Base-by-base conservation (phyloP, 108 stramenopile genomes). In the Stephanodiscus minutulus region DNA sequence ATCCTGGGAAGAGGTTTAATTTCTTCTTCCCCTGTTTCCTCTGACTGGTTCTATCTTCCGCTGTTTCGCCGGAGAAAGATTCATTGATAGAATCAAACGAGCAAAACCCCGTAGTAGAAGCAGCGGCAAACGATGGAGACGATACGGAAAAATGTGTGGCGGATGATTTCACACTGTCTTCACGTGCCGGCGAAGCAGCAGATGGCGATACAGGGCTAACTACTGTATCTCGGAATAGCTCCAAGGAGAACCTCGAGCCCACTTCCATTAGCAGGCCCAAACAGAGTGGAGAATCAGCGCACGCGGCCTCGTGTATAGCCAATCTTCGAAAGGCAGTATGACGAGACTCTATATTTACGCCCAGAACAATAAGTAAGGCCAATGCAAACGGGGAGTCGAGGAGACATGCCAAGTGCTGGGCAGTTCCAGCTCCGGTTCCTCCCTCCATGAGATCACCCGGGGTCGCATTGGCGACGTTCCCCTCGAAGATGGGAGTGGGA, bases 311-410 rank as follows among this genome's bases (percentile, higher is more conserved):
- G 56, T 95, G 93, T 54, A 92, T 72, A 50, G 89, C 84, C 54
- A 89, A 66, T 17, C 93, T 71, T 22, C 93, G 88, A 82, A 95
- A 95, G 21, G 91, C 91, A 0, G 91, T 91, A 66, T 95, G 93
- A 12, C 85, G 68, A 5, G 88, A 77, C 25, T 83, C 70, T 0
- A 88, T 87, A 74, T 92, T 84, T 5, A 82, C 86, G 28, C 93
- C 93, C 86, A 91, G 77, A 13, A 84, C 74, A 33, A 92, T 72
- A 12, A 91, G 77, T 20, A 95, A 85, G 15, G 89, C 87, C 63
- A 95, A 66, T 10, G 84, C 80, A 11, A 92, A 72, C 12, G 93
- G 93, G 24, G 67, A 70, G 67, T 95, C 89, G 72, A 95, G 72
- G 49, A 90, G 85, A 82, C 91, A 92, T 25, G 88, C 88, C 56